Evolutionary conservation across 2,329 filamentous ascomycete species (phyloP), one percentile per base, ranked within the genome.

Genomic region (Hypoxylon sp.): DNA sequence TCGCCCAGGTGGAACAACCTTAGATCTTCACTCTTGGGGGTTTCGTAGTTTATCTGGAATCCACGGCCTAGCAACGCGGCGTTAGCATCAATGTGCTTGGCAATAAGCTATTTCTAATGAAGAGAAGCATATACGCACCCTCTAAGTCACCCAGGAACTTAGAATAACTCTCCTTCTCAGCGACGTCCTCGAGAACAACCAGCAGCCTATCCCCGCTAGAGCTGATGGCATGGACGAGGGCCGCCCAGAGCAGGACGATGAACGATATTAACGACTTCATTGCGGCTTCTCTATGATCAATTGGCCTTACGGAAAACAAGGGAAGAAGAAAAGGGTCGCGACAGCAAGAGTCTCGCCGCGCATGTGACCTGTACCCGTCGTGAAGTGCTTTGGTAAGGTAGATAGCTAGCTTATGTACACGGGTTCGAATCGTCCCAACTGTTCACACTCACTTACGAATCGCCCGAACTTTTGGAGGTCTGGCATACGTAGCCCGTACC

Each of bases 1-100:
- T 96, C 93, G 78, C 95, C 96, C 71, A 96, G 89, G 78, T 89
- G 86, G 84, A 98, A 97, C 72, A 99, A 86, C 56, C 88, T 87
- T 75, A 98, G 83, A 55, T 86, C 85, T 58, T 93, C 89, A 79
- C 89, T 92, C 83, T 96, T 96, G 68, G 93, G 93, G 6, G 93
- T 94, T 79, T 94, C 89, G 79, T 94, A 94, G 39, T 88, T 87
- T 73, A 98, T 85, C 67, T 91, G 84, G 81, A 92, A 98, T 72
- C 94, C 95, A 79, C 96, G 90, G 75, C 84, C 96, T 98, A 74
- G 58, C 71, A 54, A 52, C 32, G 42, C n/a, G 57, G 11, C 32
- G 67, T 71, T 59, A 64, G 60, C 51, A 37, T 29, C 39, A 2
- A 19, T 47, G 44, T 31, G 21, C 46, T 32, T n/a, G 13, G 42